phyloP scores from a whole-genome alignment of 1,284 basidiomycete species.

The Prillingera fragicola region DNA sequence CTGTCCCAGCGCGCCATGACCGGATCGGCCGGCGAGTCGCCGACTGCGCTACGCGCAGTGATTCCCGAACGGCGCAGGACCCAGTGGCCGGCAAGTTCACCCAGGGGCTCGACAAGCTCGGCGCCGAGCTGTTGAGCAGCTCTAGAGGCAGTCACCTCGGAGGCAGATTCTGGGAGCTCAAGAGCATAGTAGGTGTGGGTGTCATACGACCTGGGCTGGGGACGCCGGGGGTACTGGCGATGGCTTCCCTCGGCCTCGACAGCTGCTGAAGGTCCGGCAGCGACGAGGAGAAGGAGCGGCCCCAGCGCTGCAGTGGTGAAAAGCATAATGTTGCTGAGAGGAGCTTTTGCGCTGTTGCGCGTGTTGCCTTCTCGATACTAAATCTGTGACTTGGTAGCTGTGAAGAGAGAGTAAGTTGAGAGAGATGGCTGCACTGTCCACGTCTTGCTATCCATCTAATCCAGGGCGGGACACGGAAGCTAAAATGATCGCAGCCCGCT shows the following conservation, averaged over 20 bases:
- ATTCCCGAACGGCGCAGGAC: constrained; percentile 59
- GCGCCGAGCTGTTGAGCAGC: constrained; percentile 64
- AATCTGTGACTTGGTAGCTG: no score
- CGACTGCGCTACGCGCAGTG: constrained; percentile 22
- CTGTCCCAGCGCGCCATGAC: constrained; percentile 55
- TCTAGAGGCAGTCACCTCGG: constrained; percentile 48
- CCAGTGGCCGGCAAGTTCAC: constrained; percentile 78
- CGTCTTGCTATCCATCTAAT: no score
- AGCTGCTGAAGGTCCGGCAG: constrained; percentile 1
- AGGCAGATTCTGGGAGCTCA: constrained; percentile 51
- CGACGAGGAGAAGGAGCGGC: constrained; percentile 16
- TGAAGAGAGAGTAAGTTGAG: no score
- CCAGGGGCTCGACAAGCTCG: constrained; percentile 80
- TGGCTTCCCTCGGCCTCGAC: constrained; percentile 3
- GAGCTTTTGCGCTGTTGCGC: no score
- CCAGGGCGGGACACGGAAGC: no score
- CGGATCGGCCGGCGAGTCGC: constrained; percentile 38
- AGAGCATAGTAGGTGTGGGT: constrained; percentile 68
- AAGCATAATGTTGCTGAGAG: no score
- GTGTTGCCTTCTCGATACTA: no score
- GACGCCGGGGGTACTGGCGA: constrained; percentile 14
- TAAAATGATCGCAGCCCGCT: no score
- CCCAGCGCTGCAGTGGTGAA: constrained; percentile 14
- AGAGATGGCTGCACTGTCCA: no score
- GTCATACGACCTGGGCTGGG: constrained; percentile 53